A percentile compares a stretch with the other conserved stretches of the same genome.
These are phyloP conservation scores for Leptomonas pyrrhocoris DNA, from an alignment of 208 protist species.

Conservation along the genomic window DNA sequence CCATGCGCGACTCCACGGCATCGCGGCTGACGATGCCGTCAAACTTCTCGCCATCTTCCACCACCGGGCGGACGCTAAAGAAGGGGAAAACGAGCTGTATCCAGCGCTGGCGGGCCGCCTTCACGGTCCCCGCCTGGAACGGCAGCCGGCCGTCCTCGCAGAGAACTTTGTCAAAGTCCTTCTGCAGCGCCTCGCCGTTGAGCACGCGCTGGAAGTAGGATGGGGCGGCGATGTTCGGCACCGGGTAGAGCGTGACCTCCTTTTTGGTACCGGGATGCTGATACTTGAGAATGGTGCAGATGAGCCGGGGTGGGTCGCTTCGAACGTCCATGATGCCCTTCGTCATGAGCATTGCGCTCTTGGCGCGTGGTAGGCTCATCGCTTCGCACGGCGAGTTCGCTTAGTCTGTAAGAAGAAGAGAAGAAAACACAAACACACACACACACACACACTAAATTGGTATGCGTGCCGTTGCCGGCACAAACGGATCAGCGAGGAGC, in stretches of 20 bases:
- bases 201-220: constrained; percentile 69
- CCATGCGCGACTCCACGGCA: constrained; percentile 82
- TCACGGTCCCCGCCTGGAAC: constrained; percentile 52
- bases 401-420: too few relatives aligned
- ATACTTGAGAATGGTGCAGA: constrained; percentile 70
- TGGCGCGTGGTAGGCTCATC: constrained; percentile 19
- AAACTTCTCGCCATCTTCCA: constrained; percentile 62
- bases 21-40: constrained; percentile 79
- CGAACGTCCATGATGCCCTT: constrained; percentile 86
- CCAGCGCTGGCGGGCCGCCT: constrained; percentile 43
- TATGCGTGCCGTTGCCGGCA: too few relatives aligned
- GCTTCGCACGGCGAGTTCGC: background rate
- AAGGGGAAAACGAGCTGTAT: constrained; percentile 67
- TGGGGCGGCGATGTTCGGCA: constrained; percentile 73
- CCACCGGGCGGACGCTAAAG: constrained; percentile 67
- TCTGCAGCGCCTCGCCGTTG: constrained; percentile 38
- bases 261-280: constrained; percentile 72
- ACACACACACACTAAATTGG: too few relatives aligned
- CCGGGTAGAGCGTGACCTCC: constrained; percentile 78
- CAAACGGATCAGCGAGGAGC: too few relatives aligned
- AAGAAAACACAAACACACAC: too few relatives aligned
- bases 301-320: constrained; percentile 67
- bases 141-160: constrained; percentile 87
- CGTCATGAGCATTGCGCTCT: constrained; percentile 79
- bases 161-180: constrained; percentile 69